A percentile compares a stretch with the other conserved stretches of the same genome.
phyloP scores from a whole-genome alignment of 2,329 filamentous ascomycete species.

The Xylaria sp. region DNA sequence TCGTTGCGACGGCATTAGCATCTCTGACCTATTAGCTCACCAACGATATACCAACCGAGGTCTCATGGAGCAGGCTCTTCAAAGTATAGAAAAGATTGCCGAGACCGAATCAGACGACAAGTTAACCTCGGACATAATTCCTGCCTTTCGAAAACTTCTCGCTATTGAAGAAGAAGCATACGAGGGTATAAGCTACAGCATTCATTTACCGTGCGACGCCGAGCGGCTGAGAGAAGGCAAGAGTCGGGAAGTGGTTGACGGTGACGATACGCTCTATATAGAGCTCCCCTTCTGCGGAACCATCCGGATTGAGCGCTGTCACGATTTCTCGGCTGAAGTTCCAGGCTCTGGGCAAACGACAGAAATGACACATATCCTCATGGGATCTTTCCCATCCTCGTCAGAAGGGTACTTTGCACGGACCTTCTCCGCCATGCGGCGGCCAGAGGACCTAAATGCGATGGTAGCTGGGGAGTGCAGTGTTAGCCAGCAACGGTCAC shows the following conservation, averaged over 20 bases:
- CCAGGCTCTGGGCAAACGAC: background rate
- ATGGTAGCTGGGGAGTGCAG: background rate
- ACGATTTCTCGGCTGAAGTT: background rate
- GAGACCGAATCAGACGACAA: slow-evolving; percentile 43
- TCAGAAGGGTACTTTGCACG: background rate
- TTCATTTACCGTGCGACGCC: slow-evolving; percentile 10
- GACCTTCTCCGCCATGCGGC: background rate
- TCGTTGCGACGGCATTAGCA: slow-evolving; percentile 24
- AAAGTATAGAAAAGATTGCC: slow-evolving; percentile 49
- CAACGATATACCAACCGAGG: slow-evolving; percentile 57
- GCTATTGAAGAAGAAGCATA: slow-evolving; percentile 51
- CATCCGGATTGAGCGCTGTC: slow-evolving; percentile 20
- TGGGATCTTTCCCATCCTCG: slow-evolving; percentile 3
- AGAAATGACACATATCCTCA: slow-evolving; percentile 6
- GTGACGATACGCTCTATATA: slow-evolving; percentile 19
- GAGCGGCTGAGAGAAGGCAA: background rate
- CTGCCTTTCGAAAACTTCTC: slow-evolving; percentile 52
- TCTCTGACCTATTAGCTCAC: slow-evolving; percentile 53
- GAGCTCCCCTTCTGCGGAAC: slow-evolving; percentile 34
- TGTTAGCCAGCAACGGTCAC: background rate
- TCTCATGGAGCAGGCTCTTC: slow-evolving; percentile 53
- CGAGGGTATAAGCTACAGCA: slow-evolving; percentile 22
- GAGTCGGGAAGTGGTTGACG: background rate
- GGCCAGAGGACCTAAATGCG: background rate
- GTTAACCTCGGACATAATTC: slow-evolving; percentile 46